Evolutionary conservation across 805 yeast species (phyloP).

Genomic region (Wickerhamiella musiphila): DNA sequence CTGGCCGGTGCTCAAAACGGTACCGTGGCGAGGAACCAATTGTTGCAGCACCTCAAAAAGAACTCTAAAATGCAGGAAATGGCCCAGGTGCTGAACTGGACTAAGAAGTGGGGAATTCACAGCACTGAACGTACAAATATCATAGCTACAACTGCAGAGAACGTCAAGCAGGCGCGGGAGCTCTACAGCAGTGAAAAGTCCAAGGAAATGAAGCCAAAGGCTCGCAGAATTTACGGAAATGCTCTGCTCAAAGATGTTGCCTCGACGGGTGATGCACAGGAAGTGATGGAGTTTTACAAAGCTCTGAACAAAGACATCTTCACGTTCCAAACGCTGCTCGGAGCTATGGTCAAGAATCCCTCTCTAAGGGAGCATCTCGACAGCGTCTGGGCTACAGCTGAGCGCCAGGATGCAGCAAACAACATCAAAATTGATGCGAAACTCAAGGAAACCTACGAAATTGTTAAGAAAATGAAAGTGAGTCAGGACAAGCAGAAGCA

Average conservation of each 20-base stretch:
- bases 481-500: not conserved
- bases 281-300: constrained; percentile 12
- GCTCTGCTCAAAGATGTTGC: constrained; percentile 8
- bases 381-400: constrained; percentile 10
- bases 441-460: constrained; percentile 10
- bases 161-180: constrained; percentile 11
- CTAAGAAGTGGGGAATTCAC: constrained; percentile 16
- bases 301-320: constrained; percentile 13
- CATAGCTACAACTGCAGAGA: constrained; percentile 7
- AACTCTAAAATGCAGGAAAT: constrained; percentile 1
- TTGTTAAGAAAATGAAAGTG: not conserved
- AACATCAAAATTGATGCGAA: constrained; percentile 13
- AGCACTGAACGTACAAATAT: constrained; percentile 8
- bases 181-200: constrained; percentile 5
- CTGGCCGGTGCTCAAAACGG: constrained; percentile 14
- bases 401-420: constrained; percentile 10
- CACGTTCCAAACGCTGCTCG: constrained; percentile 15
- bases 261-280: constrained; percentile 6
- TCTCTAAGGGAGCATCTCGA: constrained; percentile 6
- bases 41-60: constrained; percentile 11
- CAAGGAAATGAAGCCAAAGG: constrained; percentile 3
- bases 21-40: constrained; percentile 12
- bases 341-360: constrained; percentile 10
- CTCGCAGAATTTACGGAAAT: constrained; percentile 12
- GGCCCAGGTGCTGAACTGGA: constrained; percentile 10